Evolutionary conservation across 2,329 filamentous ascomycete species (phyloP).

Genomic region (Pyricularia pennisetigena): DNA sequence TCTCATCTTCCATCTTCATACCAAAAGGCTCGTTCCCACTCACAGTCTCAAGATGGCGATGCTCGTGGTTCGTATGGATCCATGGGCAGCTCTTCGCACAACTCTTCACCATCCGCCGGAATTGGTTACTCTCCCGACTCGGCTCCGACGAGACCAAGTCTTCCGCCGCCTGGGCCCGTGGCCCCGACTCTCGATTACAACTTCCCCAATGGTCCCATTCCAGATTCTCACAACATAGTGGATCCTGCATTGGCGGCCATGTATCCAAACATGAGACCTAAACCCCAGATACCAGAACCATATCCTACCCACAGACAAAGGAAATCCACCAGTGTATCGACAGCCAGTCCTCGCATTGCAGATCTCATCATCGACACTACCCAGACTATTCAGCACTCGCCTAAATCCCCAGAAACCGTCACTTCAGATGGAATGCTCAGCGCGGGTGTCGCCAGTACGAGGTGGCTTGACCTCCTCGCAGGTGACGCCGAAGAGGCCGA

Average conservation of each 20-base stretch:
- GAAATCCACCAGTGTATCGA: neutral
- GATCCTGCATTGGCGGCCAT: constrained; percentile 3
- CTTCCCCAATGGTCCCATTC: constrained; percentile 1
- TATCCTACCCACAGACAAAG: neutral
- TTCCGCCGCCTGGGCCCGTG: constrained; percentile 1
- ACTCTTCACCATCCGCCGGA: neutral
- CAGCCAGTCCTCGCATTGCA: neutral
- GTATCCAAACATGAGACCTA: neutral
- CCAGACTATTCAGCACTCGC: neutral
- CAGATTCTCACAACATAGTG: constrained; percentile 3
- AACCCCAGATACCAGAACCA: neutral
- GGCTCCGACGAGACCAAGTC: neutral
- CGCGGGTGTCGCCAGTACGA: constrained; percentile 18
- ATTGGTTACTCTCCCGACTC: neutral
- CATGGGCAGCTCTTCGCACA: neutral
- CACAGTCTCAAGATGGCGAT: neutral
- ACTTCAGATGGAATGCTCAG: neutral
- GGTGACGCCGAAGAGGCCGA: constrained; percentile 22
- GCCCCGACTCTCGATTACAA: constrained; percentile 3
- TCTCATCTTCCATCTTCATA: constrained; percentile 6
- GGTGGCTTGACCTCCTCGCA: constrained; percentile 21
- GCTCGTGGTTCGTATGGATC: neutral
- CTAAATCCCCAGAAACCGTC: neutral
- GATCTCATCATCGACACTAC: neutral
- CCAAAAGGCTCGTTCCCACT: neutral